Base-by-base conservation (phyloP, 768 basidiomycete species). In the Amanita muscaria region DNA sequence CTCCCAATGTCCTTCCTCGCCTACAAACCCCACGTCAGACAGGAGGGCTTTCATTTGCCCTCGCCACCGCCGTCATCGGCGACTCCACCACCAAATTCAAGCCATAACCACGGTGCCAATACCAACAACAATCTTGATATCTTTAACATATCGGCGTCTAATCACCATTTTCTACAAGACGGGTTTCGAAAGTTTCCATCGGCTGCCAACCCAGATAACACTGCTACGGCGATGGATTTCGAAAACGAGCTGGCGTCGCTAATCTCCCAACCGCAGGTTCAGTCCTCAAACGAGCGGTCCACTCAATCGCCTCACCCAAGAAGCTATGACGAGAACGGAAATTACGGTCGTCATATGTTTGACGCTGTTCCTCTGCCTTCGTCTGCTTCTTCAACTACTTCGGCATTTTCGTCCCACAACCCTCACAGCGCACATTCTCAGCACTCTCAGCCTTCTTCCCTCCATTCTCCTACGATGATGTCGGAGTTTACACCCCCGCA, bases 41-140 rank as follows among this genome's bases (percentile, higher is more conserved):
- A 83, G 56, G 80, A 86, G 64, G 85, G 86, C 53, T 88, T 88
- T 59, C 79, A 83, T 50, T 59, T 80, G 27, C 73, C 77, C 16
- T 68, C 68, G 37, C 70, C 76, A 18, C 58, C 67, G 8, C 58
- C 64, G 40, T 52, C 52, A 40, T 29, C 48, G 48, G 24, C 47
- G 47, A 41, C 51, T 57, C 52, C 52, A 53, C 43, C 48, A 53
- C 48, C 53, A 59, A 49, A 54, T 33, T 49, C 52, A 54, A 49
- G 55, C 4, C 19, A 22, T 3, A 23, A 23, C 21, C 58, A 46
- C 56, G 47, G 55, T 15, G 23, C 44, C 33, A 48, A 43, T 48
- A 50, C 49, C 42, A 60, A 56, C 56, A 55, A 60, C 57, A 50
- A 50, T 45, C 12, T 14, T 15, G 46, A 59, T 51, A 55, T 59